These are phyloP conservation scores for Pulveroboletus sp. DNA, from an alignment of 768 basidiomycete species.

Conservation along the genomic window DNA sequence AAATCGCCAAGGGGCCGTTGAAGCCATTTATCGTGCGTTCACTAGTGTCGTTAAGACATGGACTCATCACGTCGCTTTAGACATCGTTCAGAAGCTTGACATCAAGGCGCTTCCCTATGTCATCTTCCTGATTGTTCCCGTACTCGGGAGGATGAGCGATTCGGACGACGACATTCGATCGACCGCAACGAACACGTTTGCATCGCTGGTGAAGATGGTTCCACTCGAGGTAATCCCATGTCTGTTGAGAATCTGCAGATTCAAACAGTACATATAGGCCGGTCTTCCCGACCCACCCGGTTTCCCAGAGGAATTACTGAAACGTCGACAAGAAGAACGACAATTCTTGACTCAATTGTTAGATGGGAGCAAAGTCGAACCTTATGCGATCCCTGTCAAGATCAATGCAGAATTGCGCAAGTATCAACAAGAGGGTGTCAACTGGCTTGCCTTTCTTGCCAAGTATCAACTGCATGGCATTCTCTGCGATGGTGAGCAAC, in stretches of 20 bases:
- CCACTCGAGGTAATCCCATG: slow-evolving; percentile 74
- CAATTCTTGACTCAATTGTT: slow-evolving; percentile 91
- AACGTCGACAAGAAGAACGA: slow-evolving; percentile 81
- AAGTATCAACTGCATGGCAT: slow-evolving; percentile 98
- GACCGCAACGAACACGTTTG: slow-evolving; percentile 95
- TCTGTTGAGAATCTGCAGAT: neutral
- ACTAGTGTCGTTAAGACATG: neutral
- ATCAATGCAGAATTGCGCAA: slow-evolving; percentile 95
- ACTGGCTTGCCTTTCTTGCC: slow-evolving; percentile 96
- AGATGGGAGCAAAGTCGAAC: slow-evolving; percentile 91
- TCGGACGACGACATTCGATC: slow-evolving; percentile 86
- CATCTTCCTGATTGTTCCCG: slow-evolving; percentile 93
- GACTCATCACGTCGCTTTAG: slow-evolving; percentile 39
- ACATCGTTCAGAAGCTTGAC: slow-evolving; percentile 87
- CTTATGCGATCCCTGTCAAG: slow-evolving; percentile 77
- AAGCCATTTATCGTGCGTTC: slow-evolving; percentile 86
- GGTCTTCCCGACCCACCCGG: slow-evolving; percentile 95
- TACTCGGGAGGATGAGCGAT: slow-evolving; percentile 97
- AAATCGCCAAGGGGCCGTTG: slow-evolving; percentile 86
- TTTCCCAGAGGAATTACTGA: slow-evolving; percentile 83
- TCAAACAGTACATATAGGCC: slow-evolving; percentile 47
- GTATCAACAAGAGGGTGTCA: slow-evolving; percentile 98
- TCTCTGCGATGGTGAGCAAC: slow-evolving; percentile 83
- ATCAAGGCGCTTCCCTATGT: slow-evolving; percentile 95
- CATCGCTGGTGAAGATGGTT: slow-evolving; percentile 96